Percentiles rank a stretch among this genome's conserved stretches.
phyloP scores from a whole-genome alignment of 768 basidiomycete species.

The Termitomyces sp. region DNA sequence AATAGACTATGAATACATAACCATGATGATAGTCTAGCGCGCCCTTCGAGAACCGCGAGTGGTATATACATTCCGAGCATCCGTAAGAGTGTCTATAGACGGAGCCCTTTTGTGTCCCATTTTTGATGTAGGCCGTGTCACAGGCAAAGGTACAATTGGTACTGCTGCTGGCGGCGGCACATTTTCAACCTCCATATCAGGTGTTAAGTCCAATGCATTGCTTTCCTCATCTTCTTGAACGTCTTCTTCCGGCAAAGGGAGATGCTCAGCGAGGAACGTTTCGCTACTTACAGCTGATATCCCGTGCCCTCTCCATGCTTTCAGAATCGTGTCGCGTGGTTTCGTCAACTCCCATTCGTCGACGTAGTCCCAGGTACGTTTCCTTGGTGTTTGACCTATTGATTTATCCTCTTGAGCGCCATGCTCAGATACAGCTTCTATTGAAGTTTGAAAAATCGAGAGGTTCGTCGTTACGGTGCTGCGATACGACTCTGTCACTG shows the following conservation, averaged over 20 bases:
- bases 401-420: slow-evolving; percentile 61
- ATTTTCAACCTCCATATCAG: slow-evolving; percentile 12
- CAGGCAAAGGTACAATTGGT: background rate
- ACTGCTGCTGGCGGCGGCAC: slow-evolving; percentile 3
- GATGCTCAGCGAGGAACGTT: slow-evolving; percentile 35
- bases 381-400: slow-evolving; percentile 75
- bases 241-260: slow-evolving; percentile 27
- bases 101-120: slow-evolving; percentile 18
- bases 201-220: slow-evolving; percentile 3
- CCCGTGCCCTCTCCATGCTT: slow-evolving; percentile 40
- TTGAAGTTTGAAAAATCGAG: slow-evolving; percentile 44
- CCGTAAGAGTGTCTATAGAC: slow-evolving; percentile 32
- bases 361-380: slow-evolving; percentile 66
- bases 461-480: slow-evolving; percentile 40
- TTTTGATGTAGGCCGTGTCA: slow-evolving; percentile 24
- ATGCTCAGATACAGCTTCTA: slow-evolving; percentile 48
- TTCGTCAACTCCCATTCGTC: slow-evolving; percentile 73
- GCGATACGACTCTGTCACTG: slow-evolving; percentile 41
- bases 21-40: slow-evolving; percentile 16
- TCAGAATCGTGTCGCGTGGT: slow-evolving; percentile 56
- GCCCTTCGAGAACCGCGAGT: slow-evolving; percentile 28
- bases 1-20: background rate
- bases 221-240: slow-evolving; percentile 22
- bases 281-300: slow-evolving; percentile 25
- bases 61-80: slow-evolving; percentile 41